Evolutionary conservation across 306 rosid species (phyloP).

Genomic region (Castanopsis chinensis): DNA sequence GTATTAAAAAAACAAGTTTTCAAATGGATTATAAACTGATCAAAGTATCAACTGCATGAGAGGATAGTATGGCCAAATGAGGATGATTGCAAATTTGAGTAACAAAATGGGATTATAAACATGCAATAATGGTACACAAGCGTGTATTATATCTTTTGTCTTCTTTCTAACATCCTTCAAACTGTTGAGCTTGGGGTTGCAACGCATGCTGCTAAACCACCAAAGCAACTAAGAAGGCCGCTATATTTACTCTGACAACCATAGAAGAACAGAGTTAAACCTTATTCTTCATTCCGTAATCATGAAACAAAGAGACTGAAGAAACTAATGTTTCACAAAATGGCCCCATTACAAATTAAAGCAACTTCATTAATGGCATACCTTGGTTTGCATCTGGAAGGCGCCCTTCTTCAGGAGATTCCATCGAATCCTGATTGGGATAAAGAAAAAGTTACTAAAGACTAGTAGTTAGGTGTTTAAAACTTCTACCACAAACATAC

Average conservation of each 20-base stretch:
- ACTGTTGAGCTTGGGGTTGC: too few species aligned
- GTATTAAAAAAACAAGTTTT: not conserved
- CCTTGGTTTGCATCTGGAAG: conserved; percentile 87
- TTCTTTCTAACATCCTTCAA: too few species aligned
- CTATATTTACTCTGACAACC: not conserved
- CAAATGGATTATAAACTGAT: not conserved
- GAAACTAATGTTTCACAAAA: not conserved
- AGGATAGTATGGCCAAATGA: too few species aligned
- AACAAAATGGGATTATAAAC: too few species aligned
- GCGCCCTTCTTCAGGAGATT: conserved; percentile 67
- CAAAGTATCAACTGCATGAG: too few species aligned
- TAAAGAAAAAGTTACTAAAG: conserved; percentile 9
- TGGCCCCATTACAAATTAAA: not conserved
- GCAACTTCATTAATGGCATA: conserved; percentile 4
- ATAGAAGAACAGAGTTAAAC: not conserved
- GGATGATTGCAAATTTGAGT: not conserved
- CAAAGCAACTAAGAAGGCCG: too few species aligned
- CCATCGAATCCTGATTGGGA: conserved; percentile 53
- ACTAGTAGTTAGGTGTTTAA: not conserved
- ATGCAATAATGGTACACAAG: too few species aligned
- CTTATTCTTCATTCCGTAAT: not conserved
- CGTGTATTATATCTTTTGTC: too few species aligned
- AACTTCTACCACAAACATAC: conserved; percentile 27
- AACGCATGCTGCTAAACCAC: too few species aligned
- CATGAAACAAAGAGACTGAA: not conserved